Base-by-base conservation (phyloP, 495 filamentous ascomycete genomes). In the Tuber calosporum region DNA sequence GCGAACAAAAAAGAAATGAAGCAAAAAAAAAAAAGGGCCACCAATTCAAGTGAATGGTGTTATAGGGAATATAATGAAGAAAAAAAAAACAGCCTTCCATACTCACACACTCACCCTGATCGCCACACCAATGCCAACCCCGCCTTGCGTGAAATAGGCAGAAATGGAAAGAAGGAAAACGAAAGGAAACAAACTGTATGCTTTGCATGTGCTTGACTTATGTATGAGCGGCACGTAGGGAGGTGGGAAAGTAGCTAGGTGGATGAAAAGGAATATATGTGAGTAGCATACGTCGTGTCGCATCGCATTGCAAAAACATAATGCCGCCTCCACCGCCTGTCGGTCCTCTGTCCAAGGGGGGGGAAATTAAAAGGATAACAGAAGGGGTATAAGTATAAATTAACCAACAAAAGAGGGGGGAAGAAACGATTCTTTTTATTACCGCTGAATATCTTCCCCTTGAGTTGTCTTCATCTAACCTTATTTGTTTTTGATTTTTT, bases 51-150 rank as follows among this genome's bases (percentile, higher is more conserved):
- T 66, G 37, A 45, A 77, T 39, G 67, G 69, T 66, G 38, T 43
- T 43, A 69, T 62, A 67, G 69, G 75, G 30, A 78, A 74, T 77
- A 40, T 70, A 77, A 69, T 39, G 37, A 77, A 70, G 73, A 43
- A 77, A 45, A 77, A 73, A 72, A 45, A 6, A 45, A 13, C n/a
- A 26, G n/a, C 22, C 48, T 11, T 58, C 30, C 48, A 45, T 17
- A 30, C 48, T 26, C 48, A n/a, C 45, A 53, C 45, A 7, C 39
- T 40, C 1, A 53, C 45, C 45, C 20, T 48, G 20, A n/a, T 58
- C 30, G 15, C 48, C 48, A 26, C 48, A 9, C n/a, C n/a, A 13
- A 58, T n/a, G 30, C 30, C 30, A 58, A 26, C 48, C n/a, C 3
- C 22, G 48, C 48, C 48, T 2, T 58, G n/a, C n/a, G 22, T 8